Evolutionary conservation across 2,329 filamentous ascomycete species (phyloP), one percentile per base, ranked within the genome.

Genomic region (Sphaerulina vaccinii): DNA sequence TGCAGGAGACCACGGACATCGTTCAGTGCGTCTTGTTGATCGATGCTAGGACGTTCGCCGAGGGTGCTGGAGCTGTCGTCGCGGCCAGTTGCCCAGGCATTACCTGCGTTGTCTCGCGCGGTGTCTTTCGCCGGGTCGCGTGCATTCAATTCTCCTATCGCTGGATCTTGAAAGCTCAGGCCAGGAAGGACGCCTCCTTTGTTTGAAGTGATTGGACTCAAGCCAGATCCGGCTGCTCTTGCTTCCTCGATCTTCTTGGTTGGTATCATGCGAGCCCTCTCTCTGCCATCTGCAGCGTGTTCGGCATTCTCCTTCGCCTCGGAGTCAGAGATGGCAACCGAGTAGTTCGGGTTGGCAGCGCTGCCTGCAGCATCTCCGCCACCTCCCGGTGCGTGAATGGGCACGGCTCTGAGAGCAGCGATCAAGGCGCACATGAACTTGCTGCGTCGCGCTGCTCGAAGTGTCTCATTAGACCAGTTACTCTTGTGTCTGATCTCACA

Each of bases 351-450:
- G 70, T 95, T 93, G n/a, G 75, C 75, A 24, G 72, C 71, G 56
- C 77, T 78, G 24, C 78, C 82, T 5, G 87, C 80, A 35, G 80
- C 82, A 52, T 80, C 75, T 55, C 73, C 75, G 50, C 85, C 88
- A 53, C 87, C 90, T 35, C 86, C 90, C 50, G 92, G 92, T 16
- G 77, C 84, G 62, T 89, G 81, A 65, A 99, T 92, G 8, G 91
- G 92, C 15, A 99, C 80, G 73, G 86, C 90, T 72, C 90, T 88
- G 52, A 96, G 75, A 3, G 92, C 90, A 7, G 90, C 72, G 3
- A 93, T 85, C 52, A 99, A 77, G 0, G 93, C 93, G 67, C 91
- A 96, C 84, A 97, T 95, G 74, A 99, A 97, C 72, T 96, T 97
- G 69, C 88, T 95, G 55, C 92, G 85, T 46, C 91, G 84, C 5